Base-by-base conservation (phyloP, 2,329 filamentous ascomycete genomes). In the Venturia oleaginea region DNA sequence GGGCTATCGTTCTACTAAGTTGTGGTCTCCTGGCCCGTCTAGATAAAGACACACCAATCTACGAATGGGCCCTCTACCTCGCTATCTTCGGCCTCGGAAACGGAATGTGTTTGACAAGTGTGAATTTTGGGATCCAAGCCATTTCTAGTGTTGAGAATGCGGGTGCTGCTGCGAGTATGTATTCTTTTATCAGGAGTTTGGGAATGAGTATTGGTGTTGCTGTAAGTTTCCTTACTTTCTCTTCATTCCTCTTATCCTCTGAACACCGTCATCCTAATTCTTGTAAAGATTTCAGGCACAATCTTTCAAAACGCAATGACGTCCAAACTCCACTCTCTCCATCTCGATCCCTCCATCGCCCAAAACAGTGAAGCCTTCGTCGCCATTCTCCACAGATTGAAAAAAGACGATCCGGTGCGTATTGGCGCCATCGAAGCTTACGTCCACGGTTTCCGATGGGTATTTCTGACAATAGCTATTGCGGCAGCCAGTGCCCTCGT, bases 201-300 rank as follows among this genome's bases (percentile, higher is more conserved):
- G 79, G 80, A 1, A 78, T 79, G 78, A 74, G 75, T 13, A 65
- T 78, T 30, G 79, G 79, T 11, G 72, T 81, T 5, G 76, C 77
- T 13, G 40, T 65, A 15, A 43, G 60, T 46, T 7, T n/a, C 24
- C 37, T 8, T 40, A 3, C 19, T 19, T 51, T 32, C 34, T 38
- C 38, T 34, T 22, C 48, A 15, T 4, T 11, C 30, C 51, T 11
- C 3, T 32, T n/a, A 22, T 24, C 43, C 60, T 11, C 7, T 27
- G n/a, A 22, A 51, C 34, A 59, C 24, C 46, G 8, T 22, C 30
- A 63, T n/a, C n/a, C n/a, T n/a, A n/a, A n/a, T n/a, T n/a, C n/a
- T n/a, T n/a, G n/a, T n/a, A 32, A 19, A 42, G 51, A 55, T 55
- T 10, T 72, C 74, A 3, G 74, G 72, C 5, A 71, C 75, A 0